phyloP scores from a whole-genome alignment of 2,329 filamentous ascomycete species.

The Dendrostoma leiphaemia region DNA sequence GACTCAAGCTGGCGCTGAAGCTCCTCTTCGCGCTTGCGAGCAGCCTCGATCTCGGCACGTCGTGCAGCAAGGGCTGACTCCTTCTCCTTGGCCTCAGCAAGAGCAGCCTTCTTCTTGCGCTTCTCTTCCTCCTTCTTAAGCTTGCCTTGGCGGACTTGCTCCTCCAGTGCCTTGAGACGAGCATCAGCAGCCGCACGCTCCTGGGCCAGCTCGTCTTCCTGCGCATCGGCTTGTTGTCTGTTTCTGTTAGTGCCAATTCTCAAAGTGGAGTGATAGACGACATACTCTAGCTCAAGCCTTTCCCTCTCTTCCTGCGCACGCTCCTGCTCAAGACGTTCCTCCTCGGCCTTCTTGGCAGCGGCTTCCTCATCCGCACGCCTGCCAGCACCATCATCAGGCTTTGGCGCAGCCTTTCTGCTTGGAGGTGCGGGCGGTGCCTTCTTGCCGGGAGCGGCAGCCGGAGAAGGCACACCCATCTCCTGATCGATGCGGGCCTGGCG shows the following conservation, averaged over 20 bases:
- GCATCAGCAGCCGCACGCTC: conserved; percentile 80
- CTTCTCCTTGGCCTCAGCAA: conserved; percentile 83
- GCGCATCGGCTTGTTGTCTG: conserved; percentile 70
- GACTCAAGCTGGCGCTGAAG: conserved; percentile 82
- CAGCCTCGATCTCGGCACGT: conserved; percentile 87
- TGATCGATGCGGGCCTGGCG: conserved; percentile 79
- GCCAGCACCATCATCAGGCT: conserved; percentile 57
- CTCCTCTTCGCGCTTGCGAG: conserved; percentile 85
- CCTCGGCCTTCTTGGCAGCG: conserved; percentile 59
- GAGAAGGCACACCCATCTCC: conserved; percentile 64
- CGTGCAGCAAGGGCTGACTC: conserved; percentile 81
- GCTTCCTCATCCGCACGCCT: conserved; percentile 58
- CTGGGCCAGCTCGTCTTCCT: conserved; percentile 76
- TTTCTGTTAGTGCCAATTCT: conserved; percentile 26
- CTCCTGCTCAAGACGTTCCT: conserved; percentile 65
- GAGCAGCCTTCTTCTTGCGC: conserved; percentile 82
- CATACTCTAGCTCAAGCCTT: conserved; percentile 79
- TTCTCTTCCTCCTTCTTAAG: conserved; percentile 96
- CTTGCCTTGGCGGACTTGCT: conserved; percentile 91
- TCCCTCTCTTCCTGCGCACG: conserved; percentile 74
- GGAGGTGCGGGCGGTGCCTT: conserved; percentile 77
- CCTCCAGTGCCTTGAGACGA: conserved; percentile 84
- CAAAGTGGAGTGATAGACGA: conserved; percentile 28
- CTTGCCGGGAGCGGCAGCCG: conserved; percentile 40
- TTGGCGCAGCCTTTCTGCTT: conserved; percentile 66